Evolutionary conservation across 1,284 basidiomycete species (phyloP).

Genomic region (Binderoboletus segoi): DNA sequence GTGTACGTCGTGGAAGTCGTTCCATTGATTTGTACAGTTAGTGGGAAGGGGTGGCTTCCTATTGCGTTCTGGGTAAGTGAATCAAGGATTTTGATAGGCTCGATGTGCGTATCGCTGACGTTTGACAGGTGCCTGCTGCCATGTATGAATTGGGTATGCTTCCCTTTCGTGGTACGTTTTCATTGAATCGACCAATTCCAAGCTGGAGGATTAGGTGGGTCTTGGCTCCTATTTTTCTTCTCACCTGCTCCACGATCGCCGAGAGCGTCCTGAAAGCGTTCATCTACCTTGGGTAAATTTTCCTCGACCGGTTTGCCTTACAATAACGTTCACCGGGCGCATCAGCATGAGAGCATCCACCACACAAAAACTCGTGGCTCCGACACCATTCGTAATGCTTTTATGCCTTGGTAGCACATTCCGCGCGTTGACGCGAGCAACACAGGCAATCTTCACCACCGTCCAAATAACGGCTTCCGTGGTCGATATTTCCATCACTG

Average conservation of each 20-base stretch:
- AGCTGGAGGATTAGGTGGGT: slow-evolving; percentile 23
- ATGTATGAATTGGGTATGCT: slow-evolving; percentile 21
- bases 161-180: not conserved
- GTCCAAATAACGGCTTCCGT: slow-evolving; percentile 14
- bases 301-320: not conserved
- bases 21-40: slow-evolving; percentile 8
- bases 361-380: slow-evolving; percentile 11
- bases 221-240: not conserved
- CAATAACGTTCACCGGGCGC: slow-evolving; percentile 3
- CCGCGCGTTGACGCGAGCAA: slow-evolving; percentile 2
- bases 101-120: slow-evolving; percentile 7
- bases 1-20: not conserved
- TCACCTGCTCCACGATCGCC: not conserved
- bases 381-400: slow-evolving; percentile 10
- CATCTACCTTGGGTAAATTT: slow-evolving; percentile 17
- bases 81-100: not conserved
- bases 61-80: slow-evolving; percentile 26
- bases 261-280: slow-evolving; percentile 13
- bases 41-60: slow-evolving; percentile 18
- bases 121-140: slow-evolving; percentile 19
- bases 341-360: slow-evolving; percentile 20
- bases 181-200: slow-evolving; percentile 1
- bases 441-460: slow-evolving; percentile 16
- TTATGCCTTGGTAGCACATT: not conserved
- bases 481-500: slow-evolving; percentile 23